Conservation (phyloP, 352 stramenopile species). For the Pilasporangium apinafurcum region DNA sequence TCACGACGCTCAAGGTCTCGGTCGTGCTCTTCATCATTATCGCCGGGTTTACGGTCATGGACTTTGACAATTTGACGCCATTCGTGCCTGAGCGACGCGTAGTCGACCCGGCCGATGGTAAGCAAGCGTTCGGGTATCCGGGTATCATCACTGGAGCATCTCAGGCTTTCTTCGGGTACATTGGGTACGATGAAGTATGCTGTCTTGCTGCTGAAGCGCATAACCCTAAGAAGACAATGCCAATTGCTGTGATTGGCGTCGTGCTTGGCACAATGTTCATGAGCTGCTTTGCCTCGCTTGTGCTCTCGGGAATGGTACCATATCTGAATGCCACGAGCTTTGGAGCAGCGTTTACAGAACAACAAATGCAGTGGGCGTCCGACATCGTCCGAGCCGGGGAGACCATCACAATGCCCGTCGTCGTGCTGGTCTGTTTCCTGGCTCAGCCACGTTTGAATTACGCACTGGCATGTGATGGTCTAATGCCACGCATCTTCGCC, state of each 20-base stretch:
- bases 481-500: conserved; percentile 68
- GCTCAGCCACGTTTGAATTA: conserved; percentile 71
- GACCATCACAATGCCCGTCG: conserved; percentile 31
- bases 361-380: background rate
- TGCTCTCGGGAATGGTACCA: conserved; percentile 77
- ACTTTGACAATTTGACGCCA: conserved; percentile 68
- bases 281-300: conserved; percentile 70
- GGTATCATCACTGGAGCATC: conserved; percentile 79
- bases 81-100: conserved; percentile 55
- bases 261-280: conserved; percentile 72
- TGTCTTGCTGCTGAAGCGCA: conserved; percentile 82
- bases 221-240: conserved; percentile 74
- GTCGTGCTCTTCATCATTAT: conserved; percentile 87
- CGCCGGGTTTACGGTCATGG: conserved; percentile 68
- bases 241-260: conserved; percentile 75
- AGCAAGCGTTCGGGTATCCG: conserved; percentile 27
- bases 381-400: too few species aligned
- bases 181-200: conserved; percentile 95
- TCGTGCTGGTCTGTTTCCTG: conserved; percentile 47
- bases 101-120: conserved; percentile 8
- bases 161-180: conserved; percentile 91
- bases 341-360: background rate
- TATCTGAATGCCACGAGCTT: conserved; percentile 4
- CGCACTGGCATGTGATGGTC: conserved; percentile 69
- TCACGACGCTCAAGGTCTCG: conserved; percentile 58